Conservation (phyloP, 345 rosid genomes). For the Lumnitzera racemosa region DNA sequence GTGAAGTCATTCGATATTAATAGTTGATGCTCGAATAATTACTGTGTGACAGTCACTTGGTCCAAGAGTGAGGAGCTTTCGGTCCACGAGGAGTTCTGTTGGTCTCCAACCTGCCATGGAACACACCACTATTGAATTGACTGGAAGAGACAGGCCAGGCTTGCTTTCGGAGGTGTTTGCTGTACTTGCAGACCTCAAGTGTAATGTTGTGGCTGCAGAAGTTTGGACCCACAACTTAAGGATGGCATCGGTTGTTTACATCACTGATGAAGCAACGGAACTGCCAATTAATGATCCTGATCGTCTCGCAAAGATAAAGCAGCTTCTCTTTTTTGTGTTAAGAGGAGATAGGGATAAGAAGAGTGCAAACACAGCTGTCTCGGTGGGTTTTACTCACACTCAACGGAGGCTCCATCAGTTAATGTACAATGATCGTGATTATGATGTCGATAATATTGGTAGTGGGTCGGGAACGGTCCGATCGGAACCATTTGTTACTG, state of each 20-base stretch:
- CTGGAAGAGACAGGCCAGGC: slow-evolving; percentile 74
- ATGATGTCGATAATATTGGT: slow-evolving; percentile 30
- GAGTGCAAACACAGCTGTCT: slow-evolving; percentile 61
- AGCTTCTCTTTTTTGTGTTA: slow-evolving; percentile 57
- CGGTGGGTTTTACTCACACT: slow-evolving; percentile 61
- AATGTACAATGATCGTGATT: slow-evolving; percentile 87
- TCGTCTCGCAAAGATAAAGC: slow-evolving; percentile 49
- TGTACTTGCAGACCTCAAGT: slow-evolving; percentile 61
- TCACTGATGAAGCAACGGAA: slow-evolving; percentile 49
- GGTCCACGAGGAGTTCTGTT: slow-evolving; percentile 59
- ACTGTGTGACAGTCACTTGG: slow-evolving; percentile 50
- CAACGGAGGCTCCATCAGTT: slow-evolving; percentile 75
- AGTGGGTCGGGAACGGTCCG: slow-evolving; percentile 28
- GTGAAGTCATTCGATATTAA: slow-evolving; percentile 13
- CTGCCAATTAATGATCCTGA: slow-evolving; percentile 44
- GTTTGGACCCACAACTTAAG: slow-evolving; percentile 89
- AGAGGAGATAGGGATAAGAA: slow-evolving; percentile 55
- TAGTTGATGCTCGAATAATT: slow-evolving; percentile 6
- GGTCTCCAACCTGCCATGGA: slow-evolving; percentile 46
- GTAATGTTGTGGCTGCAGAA: slow-evolving; percentile 70
- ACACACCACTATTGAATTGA: slow-evolving; percentile 64
- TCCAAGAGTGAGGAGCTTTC: slow-evolving; percentile 46
- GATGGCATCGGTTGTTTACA: slow-evolving; percentile 73
- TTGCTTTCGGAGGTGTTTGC: slow-evolving; percentile 79
- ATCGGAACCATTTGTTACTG: slow-evolving; percentile 43